Evolutionary conservation across 768 basidiomycete genomes (phyloP), one percentile per base, ranked within the genome.

Genomic region (Psilocybe cubensis): DNA sequence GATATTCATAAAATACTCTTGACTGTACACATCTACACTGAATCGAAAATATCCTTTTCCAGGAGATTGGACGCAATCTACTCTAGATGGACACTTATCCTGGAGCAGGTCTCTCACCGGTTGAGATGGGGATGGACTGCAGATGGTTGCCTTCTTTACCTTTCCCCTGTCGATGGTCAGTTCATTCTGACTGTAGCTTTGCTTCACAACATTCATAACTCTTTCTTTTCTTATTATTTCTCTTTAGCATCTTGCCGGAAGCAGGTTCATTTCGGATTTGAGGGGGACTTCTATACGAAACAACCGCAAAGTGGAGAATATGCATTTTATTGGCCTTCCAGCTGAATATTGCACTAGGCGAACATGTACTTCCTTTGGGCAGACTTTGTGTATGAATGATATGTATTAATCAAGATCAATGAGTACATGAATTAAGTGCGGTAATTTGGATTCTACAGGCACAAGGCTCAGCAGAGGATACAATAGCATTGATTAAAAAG

Each of bases 81-180:
- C 5, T 28, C 42, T 8, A 33, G 35, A 14, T 63, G 63, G 63
- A 35, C 33, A 7, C 25, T 33, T n/a, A 51, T 57, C 17, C 25
- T 64, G 43, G 23, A 51, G 27, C 17, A n/a, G 6, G 31, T 50
- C 25, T 50, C 53, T 23, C 41, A 54, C 44, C 20, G 45, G 33
- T 46, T 57, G 27, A 31, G 49, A 14, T 64, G 63, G 63, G 57
- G 57, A 20, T 64, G 63, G 63, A 52, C 60, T 17, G 23, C 49
- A 23, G 52, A 59, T 44, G 60, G 55, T 6, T 43, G 50, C 14
- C 58, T 61, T 9, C 38, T 53, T 28, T 64, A 64, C 45, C 43
- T 59, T 14, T 58, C 60, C 25, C 51, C 41, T 35, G 44, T 48
- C 21, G 48, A 43, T 23, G 45, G 60, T 54, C 27, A 42, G 59